phyloP scores from a whole-genome alignment of 768 basidiomycete species.

The Fomitopsis serialis region DNA sequence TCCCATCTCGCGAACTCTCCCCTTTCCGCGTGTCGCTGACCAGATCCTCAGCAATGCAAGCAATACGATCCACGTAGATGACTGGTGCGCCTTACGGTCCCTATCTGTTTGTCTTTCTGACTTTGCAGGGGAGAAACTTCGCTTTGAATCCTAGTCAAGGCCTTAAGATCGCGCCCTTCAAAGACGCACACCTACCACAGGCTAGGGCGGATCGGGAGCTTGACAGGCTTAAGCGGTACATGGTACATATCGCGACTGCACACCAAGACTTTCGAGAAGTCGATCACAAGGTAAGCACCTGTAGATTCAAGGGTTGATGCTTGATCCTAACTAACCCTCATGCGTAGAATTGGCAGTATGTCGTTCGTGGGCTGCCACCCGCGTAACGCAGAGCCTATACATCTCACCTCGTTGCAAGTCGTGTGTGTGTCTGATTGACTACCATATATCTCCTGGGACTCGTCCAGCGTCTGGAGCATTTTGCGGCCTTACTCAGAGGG shows the following conservation, averaged over 20 bases:
- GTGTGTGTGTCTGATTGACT: too few relatives aligned
- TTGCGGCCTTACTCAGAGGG: too few relatives aligned
- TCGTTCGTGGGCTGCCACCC: too few relatives aligned
- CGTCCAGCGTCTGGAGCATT: too few relatives aligned
- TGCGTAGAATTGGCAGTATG: too few relatives aligned
- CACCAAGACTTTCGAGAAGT: slow-evolving; percentile 55
- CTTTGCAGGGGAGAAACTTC: slow-evolving; percentile 68
- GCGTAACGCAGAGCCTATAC: too few relatives aligned
- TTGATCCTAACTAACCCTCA: too few relatives aligned
- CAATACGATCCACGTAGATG: slow-evolving; percentile 87
- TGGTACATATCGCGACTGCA: slow-evolving; percentile 54
- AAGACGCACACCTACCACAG: slow-evolving; percentile 64
- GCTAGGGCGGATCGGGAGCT: slow-evolving; percentile 67
- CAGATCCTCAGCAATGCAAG: slow-evolving; percentile 40
- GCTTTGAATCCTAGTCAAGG: slow-evolving; percentile 83
- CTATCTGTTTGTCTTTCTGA: background rate
- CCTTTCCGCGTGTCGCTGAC: slow-evolving; percentile 15
- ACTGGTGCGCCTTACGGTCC: slow-evolving; percentile 41
- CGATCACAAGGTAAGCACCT: slow-evolving; percentile 53
- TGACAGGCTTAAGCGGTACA: slow-evolving; percentile 55
- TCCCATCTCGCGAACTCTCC: background rate
- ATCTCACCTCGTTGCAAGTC: too few relatives aligned
- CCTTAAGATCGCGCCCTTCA: slow-evolving; percentile 79
- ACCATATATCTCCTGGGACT: too few relatives aligned
- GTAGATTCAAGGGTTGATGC: too few relatives aligned